Conservation (phyloP, 257 asterid genomes). For the Petunia axillaris region DNA sequence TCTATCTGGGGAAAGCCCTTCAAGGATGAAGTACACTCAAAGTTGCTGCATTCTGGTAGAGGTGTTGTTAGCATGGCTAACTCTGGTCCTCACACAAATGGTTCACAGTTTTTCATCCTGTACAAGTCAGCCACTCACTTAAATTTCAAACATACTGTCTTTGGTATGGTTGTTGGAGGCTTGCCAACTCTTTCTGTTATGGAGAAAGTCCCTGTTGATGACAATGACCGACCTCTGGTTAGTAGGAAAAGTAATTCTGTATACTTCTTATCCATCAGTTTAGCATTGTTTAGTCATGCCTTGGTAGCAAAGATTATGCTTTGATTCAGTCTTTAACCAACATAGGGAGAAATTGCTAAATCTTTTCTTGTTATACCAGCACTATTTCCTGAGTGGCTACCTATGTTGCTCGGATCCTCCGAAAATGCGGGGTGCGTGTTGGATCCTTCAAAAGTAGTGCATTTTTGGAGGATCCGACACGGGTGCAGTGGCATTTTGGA, state of each 20-base stretch:
- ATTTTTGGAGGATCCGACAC: too few relatives aligned
- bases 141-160: slow-evolving; percentile 89
- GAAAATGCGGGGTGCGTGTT: too few relatives aligned
- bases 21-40: slow-evolving; percentile 93
- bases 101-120: slow-evolving; percentile 91
- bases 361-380: neutral
- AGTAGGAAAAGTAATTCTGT: slow-evolving; percentile 31
- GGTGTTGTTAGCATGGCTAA: slow-evolving; percentile 99
- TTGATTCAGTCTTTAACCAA: neutral
- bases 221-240: slow-evolving; percentile 83
- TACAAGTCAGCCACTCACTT: slow-evolving; percentile 98
- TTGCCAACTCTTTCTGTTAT: slow-evolving; percentile 75
- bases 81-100: slow-evolving; percentile 94
- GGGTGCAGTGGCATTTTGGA: too few relatives aligned
- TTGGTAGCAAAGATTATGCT: neutral
- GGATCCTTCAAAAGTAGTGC: too few relatives aligned
- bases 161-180: slow-evolving; percentile 94
- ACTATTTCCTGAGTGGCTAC: neutral
- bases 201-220: slow-evolving; percentile 93
- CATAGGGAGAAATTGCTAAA: neutral
- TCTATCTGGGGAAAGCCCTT: slow-evolving; percentile 96
- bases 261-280: neutral
- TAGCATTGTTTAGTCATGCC: slow-evolving; percentile 9
- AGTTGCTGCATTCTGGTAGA: slow-evolving; percentile 90
- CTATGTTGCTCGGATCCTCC: too few relatives aligned